phyloP scores from a whole-genome alignment of 306 rosid genomes.

The Ormosia semicastrata region DNA sequence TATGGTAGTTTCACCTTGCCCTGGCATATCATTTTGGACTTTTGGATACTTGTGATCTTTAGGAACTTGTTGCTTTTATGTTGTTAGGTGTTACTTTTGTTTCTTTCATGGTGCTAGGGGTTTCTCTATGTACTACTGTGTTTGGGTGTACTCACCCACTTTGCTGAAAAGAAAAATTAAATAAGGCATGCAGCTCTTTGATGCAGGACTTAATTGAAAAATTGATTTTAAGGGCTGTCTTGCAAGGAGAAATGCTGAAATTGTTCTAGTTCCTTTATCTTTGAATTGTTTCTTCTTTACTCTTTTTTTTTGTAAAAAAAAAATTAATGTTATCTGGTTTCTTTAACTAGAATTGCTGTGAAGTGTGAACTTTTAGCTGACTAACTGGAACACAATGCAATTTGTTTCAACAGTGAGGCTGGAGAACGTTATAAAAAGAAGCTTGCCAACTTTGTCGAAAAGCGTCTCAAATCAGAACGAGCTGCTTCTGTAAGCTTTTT shows the following conservation, averaged over 20 bases:
- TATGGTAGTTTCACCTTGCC: not conserved
- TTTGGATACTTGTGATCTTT: not conserved
- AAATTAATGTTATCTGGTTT: not conserved
- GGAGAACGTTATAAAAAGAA: constrained; percentile 87
- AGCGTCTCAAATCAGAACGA: constrained; percentile 88
- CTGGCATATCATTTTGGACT: not conserved
- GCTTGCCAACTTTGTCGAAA: constrained; percentile 87
- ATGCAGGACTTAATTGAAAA: not conserved
- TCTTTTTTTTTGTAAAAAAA: not conserved
- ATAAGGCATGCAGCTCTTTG: not conserved
- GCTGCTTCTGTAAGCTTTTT: constrained; percentile 90
- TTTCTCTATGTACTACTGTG: not conserved
- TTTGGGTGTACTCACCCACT: not conserved
- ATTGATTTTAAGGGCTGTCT: not conserved
- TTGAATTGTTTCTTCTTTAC: not conserved
- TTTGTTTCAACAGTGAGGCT: constrained; percentile 59
- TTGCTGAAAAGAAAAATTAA: not conserved
- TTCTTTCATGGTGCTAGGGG: not conserved
- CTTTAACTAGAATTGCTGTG: not conserved
- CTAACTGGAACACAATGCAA: constrained; percentile 21
- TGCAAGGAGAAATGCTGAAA: not conserved
- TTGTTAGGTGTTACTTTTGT: not conserved
- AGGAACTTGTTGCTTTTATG: not conserved
- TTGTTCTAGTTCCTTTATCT: not conserved
- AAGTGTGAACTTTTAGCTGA: constrained; percentile 1